phyloP scores from a whole-genome alignment of 2,329 filamentous ascomycete genomes.

The Colletotrichum eleusines region DNA sequence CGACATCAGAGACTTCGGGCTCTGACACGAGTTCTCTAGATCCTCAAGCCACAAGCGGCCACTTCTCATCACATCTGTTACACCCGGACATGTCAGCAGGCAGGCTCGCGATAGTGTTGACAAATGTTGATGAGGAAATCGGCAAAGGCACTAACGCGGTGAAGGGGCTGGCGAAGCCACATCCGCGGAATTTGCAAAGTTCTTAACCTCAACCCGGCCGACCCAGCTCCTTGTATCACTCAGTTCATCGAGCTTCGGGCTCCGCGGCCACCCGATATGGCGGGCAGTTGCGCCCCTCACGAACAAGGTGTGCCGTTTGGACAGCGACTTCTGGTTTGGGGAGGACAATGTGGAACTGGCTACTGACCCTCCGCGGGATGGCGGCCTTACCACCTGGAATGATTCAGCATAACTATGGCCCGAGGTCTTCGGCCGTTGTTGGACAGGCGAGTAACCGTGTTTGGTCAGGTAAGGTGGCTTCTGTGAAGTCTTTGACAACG shows the following conservation, averaged over 20 bases:
- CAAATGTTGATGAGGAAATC: conserved; percentile 23
- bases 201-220: conserved; percentile 40
- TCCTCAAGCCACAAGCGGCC: conserved; percentile 35
- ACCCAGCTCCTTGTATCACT: conserved; percentile 30
- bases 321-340: conserved; percentile 37
- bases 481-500: conserved; percentile 39
- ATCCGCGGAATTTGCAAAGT: conserved; percentile 34
- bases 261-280: conserved; percentile 26
- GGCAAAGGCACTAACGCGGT: conserved; percentile 46
- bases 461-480: conserved; percentile 45
- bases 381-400: conserved; percentile 35
- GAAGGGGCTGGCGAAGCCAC: conserved; percentile 42
- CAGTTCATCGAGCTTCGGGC: conserved; percentile 7
- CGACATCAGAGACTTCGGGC: conserved; percentile 45
- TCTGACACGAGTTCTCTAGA: conserved; percentile 40
- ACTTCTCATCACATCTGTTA: conserved; percentile 39
- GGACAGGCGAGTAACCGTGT: conserved; percentile 41
- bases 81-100: not conserved
- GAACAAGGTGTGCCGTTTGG: conserved; percentile 30
- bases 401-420: conserved; percentile 19
- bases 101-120: not conserved
- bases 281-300: conserved; percentile 15
- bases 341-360: conserved; percentile 37
- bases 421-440: conserved; percentile 34
- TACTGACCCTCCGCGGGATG: conserved; percentile 42